Evolutionary conservation across 306 rosid species (phyloP), one percentile per base, ranked within the genome.

Genomic region (Fragaria vesca): DNA sequence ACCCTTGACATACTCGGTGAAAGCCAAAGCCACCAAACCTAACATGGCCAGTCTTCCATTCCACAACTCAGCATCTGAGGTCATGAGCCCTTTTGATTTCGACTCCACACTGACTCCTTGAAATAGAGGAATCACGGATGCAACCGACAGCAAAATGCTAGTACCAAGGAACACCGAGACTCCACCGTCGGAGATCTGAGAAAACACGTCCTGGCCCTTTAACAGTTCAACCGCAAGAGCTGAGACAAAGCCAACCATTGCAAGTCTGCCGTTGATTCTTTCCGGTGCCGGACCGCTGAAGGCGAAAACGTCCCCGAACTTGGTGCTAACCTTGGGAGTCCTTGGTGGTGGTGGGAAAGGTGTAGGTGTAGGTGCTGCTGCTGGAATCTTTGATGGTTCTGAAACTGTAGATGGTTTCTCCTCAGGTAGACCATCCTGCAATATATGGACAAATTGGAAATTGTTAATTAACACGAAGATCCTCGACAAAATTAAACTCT

Each of bases 261-360:
- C 98, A 5, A 93, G 80, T 65, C 97, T 85, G 13, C 98, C 98
- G 70, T 93, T 93, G 81, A 93, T 93, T 73, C 98, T 91, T 84
- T 93, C 98, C 6, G 98, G 98, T 6, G 88, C 98, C 1, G 97
- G 94, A 6, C 98, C 98, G 38, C 91, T 76, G 85, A 93, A 93
- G 0, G 96, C 97, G 18, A 93, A 76, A 18, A 93, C 38, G 10
- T 91, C 93, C 0, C 85, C 50, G 18, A 93, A 87, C 10, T 84
- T 91, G 0, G 93, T 85, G 80, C 90, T 90, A 52, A 72, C 72
- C 91, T 89, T 78, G 11, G 75, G 90, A 43, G 40, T 62, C 0
- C 71, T 52, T 6, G n/a, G 38, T 10, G 20, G 21, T 46, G 46
- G 30, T 1, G 5, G 51, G 51, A 61, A 6, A 16, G 2, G 36